A percentile compares a stretch with the other conserved stretches of the same genome.
Conservation (phyloP, 176 grass and related monocot genomes). For the Eragrostis curvula region DNA sequence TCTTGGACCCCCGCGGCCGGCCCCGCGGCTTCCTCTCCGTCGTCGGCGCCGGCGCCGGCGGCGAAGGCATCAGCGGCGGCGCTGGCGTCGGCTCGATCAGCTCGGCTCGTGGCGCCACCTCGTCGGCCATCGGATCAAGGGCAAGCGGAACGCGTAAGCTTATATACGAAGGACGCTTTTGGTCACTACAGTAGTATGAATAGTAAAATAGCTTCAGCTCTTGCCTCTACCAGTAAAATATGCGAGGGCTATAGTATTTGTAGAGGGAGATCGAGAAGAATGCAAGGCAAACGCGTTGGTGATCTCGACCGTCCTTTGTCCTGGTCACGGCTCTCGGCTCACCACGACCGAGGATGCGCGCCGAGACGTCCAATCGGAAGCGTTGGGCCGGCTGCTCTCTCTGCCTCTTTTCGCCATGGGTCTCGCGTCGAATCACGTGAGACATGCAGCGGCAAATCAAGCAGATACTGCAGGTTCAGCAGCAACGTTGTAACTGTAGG, state of each 20-base stretch:
- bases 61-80: not conserved
- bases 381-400: not conserved
- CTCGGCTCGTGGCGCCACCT: not conserved
- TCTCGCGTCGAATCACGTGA: conserved; percentile 24
- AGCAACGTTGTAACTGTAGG: not conserved
- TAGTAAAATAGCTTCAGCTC: conserved; percentile 26
- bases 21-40: conserved; percentile 56
- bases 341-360: not conserved
- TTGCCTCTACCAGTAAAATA: conserved; percentile 27
- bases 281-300: not conserved
- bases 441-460: not conserved
- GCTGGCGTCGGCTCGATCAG: conserved; percentile 1
- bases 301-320: conserved; percentile 1
- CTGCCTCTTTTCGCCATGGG: conserved; percentile 19
- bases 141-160: not conserved
- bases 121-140: conserved; percentile 2
- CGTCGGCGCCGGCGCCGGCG: not conserved
- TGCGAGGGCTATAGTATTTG: not conserved
- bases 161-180: not conserved
- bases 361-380: conserved; percentile 26
- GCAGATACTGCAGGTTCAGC: too few relatives aligned
- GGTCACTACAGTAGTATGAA: not conserved
- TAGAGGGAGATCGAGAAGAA: not conserved
- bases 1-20: conserved; percentile 77
- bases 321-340: not conserved